Evolutionary conservation across 2,329 filamentous ascomycete species (phyloP), one percentile per base, ranked within the genome.

Genomic region (Xylaria digitata): DNA sequence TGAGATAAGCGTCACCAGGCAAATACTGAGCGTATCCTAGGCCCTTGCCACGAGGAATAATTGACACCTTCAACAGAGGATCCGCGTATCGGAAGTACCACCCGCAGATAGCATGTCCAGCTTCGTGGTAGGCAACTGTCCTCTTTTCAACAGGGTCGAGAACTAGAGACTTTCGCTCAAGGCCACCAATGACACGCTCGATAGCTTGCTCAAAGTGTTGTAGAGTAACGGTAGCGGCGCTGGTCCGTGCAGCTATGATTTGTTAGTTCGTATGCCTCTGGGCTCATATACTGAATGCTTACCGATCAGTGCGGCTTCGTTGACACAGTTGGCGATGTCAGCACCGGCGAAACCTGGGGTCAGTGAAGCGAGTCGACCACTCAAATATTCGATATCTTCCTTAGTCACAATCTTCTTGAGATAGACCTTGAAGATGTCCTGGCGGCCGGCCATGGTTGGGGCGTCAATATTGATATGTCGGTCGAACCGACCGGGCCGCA

Each of bases 71-170:
- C 66, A 99, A 90, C 3, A 99, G 88, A 19, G 96, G 96, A 76
- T 99, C 96, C n/a, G 96, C 96, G 79, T 92, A 94, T 80, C 93
- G 89, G 83, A 99, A 92, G 85, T 91, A 99, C 96, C 96, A 99
- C 65, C 96, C 96, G 79, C 96, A 99, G 78, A 99, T 97, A 71
- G 96, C 96, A 80, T 99, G 96, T 65, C 96, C 96, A 40, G 96
- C 96, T 83, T 99, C 96, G 82, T 99, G 96, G 80, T 99, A 99
- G 5, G 96, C 96, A 49, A 98, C 96, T 15, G 93, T 96, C 78
- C 88, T 92, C 87, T 98, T 98, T 84, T 99, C 96, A 74, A 94
- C 89, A 0, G 96, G 95, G 72, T 91, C 93, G 61, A 99, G 89
- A 42, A 99, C 95, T 48, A 98, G 85, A 0, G 94, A 97, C 82